These are phyloP conservation scores for Tephrocybe sp. DNA, from an alignment of 768 basidiomycete species.

Conservation along the genomic window DNA sequence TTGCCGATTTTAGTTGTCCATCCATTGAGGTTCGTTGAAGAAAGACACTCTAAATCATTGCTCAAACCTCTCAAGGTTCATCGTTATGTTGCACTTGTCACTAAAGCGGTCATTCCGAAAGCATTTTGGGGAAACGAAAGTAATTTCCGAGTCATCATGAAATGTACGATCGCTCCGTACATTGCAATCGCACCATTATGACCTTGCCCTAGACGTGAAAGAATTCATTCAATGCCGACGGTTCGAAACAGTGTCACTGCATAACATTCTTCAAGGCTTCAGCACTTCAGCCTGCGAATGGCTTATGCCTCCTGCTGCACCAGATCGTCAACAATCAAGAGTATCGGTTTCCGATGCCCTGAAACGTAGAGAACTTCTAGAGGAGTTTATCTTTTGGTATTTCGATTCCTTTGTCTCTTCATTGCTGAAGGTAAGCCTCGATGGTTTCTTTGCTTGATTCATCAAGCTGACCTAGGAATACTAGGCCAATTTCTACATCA, in stretches of 20 bases:
- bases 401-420: constrained; percentile 83
- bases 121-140: constrained; percentile 72
- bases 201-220: constrained; percentile 53
- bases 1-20: constrained; percentile 71
- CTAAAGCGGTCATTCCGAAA: constrained; percentile 68
- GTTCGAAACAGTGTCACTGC: constrained; percentile 79
- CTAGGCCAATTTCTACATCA: constrained; percentile 92
- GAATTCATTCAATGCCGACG: constrained; percentile 72
- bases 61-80: constrained; percentile 51
- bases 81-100: constrained; percentile 60
- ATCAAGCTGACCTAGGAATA: neutral
- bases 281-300: constrained; percentile 75
- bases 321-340: constrained; percentile 38
- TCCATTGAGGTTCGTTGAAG: constrained; percentile 50
- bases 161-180: constrained; percentile 38
- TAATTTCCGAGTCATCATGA: constrained; percentile 60
- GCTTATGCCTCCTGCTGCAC: constrained; percentile 51
- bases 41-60: neutral
- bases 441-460: neutral
- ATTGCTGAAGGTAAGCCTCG: constrained; percentile 62
- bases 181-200: neutral
- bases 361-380: constrained; percentile 77
- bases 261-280: constrained; percentile 75
- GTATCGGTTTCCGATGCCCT: constrained; percentile 63
- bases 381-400: constrained; percentile 94